Percentiles rank a stretch among this genome's conserved stretches.
Evolutionary conservation across 805 yeast genomes (phyloP).

Genomic region (Candida gorgasii): DNA sequence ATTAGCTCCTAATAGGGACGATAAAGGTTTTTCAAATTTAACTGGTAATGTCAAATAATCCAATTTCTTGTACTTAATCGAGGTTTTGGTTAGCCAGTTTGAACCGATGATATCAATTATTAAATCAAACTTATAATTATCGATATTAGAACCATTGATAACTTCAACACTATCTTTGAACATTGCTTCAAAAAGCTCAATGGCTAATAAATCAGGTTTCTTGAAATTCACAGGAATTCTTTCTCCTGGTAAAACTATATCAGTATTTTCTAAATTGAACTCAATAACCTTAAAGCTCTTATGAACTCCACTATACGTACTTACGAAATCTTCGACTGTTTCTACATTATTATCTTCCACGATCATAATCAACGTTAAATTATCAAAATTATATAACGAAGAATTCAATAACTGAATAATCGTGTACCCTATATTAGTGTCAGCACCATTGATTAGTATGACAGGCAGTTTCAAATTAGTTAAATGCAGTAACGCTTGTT

Average conservation of each 20-base stretch:
- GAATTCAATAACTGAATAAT: slow-evolving; percentile 35
- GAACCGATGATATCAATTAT: slow-evolving; percentile 44
- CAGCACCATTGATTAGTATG: slow-evolving; percentile 44
- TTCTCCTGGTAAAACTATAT: slow-evolving; percentile 37
- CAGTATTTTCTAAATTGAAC: slow-evolving; percentile 36
- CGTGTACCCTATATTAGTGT: slow-evolving; percentile 39
- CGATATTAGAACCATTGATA: slow-evolving; percentile 22
- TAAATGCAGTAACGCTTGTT: slow-evolving; percentile 32
- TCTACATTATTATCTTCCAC: slow-evolving; percentile 24
- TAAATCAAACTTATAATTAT: slow-evolving; percentile 33
- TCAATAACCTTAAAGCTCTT: slow-evolving; percentile 29
- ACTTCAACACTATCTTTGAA: slow-evolving; percentile 23
- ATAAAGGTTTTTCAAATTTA: slow-evolving; percentile 18
- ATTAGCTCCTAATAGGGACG: slow-evolving; percentile 27
- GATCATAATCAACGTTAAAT: slow-evolving; percentile 32
- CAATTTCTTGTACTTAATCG: slow-evolving; percentile 28
- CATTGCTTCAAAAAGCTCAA: slow-evolving; percentile 36
- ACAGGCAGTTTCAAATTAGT: slow-evolving; percentile 22
- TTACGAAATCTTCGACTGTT: slow-evolving; percentile 20
- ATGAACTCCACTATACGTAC: slow-evolving; percentile 17
- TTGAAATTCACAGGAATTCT: slow-evolving; percentile 34
- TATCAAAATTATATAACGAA: slow-evolving; percentile 25
- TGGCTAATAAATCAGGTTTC: slow-evolving; percentile 38
- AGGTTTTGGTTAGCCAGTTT: slow-evolving; percentile 33
- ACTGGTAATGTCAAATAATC: slow-evolving; percentile 34